phyloP scores from a whole-genome alignment of 371 early-diverging fungal genomes.

The Gilbertella persicaria region DNA sequence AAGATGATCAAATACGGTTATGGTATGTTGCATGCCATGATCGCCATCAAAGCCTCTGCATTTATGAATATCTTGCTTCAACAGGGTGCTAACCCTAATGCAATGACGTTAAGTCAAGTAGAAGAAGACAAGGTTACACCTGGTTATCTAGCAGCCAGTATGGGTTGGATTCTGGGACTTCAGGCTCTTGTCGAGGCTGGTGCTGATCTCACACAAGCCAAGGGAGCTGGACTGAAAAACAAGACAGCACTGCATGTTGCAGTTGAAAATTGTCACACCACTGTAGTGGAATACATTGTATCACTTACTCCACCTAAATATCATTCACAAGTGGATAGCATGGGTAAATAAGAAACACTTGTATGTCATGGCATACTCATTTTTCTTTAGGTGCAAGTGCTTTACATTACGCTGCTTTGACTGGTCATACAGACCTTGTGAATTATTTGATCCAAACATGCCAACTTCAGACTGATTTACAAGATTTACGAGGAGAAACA shows the following conservation, averaged over 20 bases:
- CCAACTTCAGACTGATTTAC: constrained; percentile 33
- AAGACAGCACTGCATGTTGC: constrained; percentile 46
- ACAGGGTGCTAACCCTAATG: constrained; percentile 52
- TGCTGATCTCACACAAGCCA: constrained; percentile 31
- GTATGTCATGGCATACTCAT: background rate
- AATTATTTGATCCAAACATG: constrained; percentile 34
- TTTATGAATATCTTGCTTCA: constrained; percentile 38
- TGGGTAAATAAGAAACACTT: constrained; percentile 26
- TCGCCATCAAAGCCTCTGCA: constrained; percentile 32
- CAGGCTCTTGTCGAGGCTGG: constrained; percentile 43
- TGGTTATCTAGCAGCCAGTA: constrained; percentile 46
- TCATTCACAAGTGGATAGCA: constrained; percentile 29
- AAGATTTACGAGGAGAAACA: constrained; percentile 36
- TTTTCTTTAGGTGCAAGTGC: constrained; percentile 37
- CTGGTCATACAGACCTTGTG: constrained; percentile 47
- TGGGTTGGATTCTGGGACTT: constrained; percentile 49
- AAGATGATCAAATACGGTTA: constrained; percentile 42
- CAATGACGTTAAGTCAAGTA: constrained; percentile 31
- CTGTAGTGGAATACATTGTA: constrained; percentile 43
- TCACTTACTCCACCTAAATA: constrained; percentile 28
- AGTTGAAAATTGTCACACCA: constrained; percentile 42
- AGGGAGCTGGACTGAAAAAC: constrained; percentile 33
- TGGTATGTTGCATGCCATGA: constrained; percentile 46
- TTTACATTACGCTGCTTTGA: constrained; percentile 48
- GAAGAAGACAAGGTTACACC: constrained; percentile 53